Evolutionary conservation across 805 yeast species (phyloP), one percentile per base, ranked within the genome.

Genomic region (Wickerhamiella allomyrinae): DNA sequence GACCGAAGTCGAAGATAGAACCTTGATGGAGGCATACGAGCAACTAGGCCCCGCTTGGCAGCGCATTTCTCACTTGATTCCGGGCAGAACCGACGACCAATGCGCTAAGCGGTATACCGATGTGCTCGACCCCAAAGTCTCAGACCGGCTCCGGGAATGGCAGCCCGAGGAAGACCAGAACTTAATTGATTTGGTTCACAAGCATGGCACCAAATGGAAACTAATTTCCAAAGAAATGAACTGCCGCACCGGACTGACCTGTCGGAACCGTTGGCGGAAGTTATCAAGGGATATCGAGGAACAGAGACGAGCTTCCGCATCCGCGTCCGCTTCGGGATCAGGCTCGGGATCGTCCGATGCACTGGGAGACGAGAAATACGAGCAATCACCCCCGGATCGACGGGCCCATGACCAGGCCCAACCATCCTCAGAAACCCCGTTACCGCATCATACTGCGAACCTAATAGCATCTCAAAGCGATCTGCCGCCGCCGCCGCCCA

Each of bases 261-360:
- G 95, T 58, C 67, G 97, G 47, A 87, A 87, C 60, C 69, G 95
- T 47, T 87, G 95, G 95, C 71, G 95, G 51, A 85, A 82, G 54
- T 72, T 31, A 83, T 76, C 4, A 61, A 82, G 56, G 4, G 31
- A 27, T n/a, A 27, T 7, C 7, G 31, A 27, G 17, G 31, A 27
- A 17, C 31, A 27, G 31, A n/a, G n/a, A n/a, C n/a, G n/a, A n/a
- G n/a, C n/a, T n/a, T n/a, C n/a, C n/a, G n/a, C n/a, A n/a, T n/a
- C n/a, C n/a, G 10, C 7, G 25, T 23, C 25, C 10, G 25, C 10
- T 23, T 7, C 25, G 25, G 10, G 25, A 10, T 7, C 7, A 8
- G 25, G 25, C 25, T 13, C 17, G n/a, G 11, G n/a, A 13, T n/a
- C 20, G 21, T 15, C 21, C 13, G 15, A 7, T 7, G 17, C 17